A percentile compares a stretch with the other conserved stretches of the same genome.
Evolutionary conservation across 805 yeast species (phyloP).

Genomic region (Myxozyma neglecta): DNA sequence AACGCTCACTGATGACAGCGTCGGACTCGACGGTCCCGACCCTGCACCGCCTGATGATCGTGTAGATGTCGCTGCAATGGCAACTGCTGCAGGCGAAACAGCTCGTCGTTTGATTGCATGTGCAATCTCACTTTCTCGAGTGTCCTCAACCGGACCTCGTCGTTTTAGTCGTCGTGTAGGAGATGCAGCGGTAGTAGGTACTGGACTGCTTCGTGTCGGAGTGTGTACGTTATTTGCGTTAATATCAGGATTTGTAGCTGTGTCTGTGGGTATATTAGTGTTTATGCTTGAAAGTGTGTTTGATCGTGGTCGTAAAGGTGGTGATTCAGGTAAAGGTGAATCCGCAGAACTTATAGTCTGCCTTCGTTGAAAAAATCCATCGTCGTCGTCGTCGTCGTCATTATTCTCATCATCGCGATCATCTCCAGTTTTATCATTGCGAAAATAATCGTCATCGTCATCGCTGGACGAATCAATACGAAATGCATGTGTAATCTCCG

Average conservation of each 20-base stretch:
- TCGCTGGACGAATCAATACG: constrained; percentile 17
- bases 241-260: too few relatives aligned
- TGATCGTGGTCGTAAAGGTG: constrained; percentile 2
- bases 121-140: constrained; percentile 10
- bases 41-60: neutral
- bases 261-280: neutral
- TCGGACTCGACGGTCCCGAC: constrained; percentile 4
- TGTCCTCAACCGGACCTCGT: constrained; percentile 18
- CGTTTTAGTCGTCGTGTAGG: constrained; percentile 16
- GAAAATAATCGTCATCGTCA: constrained; percentile 19
- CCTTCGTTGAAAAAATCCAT: neutral
- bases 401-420: constrained; percentile 7
- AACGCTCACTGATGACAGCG: neutral
- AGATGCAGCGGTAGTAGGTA: too few relatives aligned
- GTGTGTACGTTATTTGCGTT: too few relatives aligned
- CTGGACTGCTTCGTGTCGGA: too few relatives aligned
- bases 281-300: constrained; percentile 5
- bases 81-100: constrained; percentile 21
- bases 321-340: constrained; percentile 4
- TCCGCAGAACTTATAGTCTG: neutral
- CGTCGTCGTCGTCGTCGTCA: constrained; percentile 3
- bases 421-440: neutral
- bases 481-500: constrained; percentile 33
- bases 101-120: constrained; percentile 30
- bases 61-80: neutral